Base-by-base conservation (phyloP, 768 basidiomycete species). In the Mycena epipterygia region DNA sequence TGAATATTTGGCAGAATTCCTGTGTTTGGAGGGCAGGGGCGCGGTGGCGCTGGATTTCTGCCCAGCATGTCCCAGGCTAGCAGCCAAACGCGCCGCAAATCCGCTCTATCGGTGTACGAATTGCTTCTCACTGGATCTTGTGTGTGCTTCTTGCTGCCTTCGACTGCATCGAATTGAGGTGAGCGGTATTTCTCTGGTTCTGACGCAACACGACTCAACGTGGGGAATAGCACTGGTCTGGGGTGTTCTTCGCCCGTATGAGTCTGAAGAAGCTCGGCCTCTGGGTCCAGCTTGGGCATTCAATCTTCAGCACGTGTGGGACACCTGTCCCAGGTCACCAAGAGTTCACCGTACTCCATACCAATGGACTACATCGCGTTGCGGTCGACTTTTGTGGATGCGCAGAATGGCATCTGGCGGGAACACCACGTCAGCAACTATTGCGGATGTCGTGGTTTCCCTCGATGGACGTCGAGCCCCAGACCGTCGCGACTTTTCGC, bases 1-100 rank as follows among this genome's bases (percentile, higher is more conserved):
- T 16, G n/a, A 63, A 32, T 68, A 68, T 42, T 42, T 68, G 5
- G 55, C 44, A 1, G 67, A 68, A 39, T 19, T 68, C 19, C 3
- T 68, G 2, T 17, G 61, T 4, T 25, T 57, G 8, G 61, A 69
- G 13, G 68, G 60, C 5, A 2, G 35, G 13, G 51, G 33, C 16
- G 3, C 11, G 21, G 49, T 33, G 0, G 19, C 49, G 11, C 37
- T 30, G 1, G 17, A 52, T 11, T 3, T 52, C 17, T 64, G 62
- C 13, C 62, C 49, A 4, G 33, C 49, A 13, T 53, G 49, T n/a
- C 42, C 46, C 9, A 48, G 5, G 8, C 35, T 6, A 48, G 37
- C 17, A 3, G 23, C 21, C 16, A 5, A 7, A 5, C 5, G 17
- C 32, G 37, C 33, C 25, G 0, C 48, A 19, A 29, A 64, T 9